Conservation (phyloP, 352 stramenopile genomes). For the Phytophthora agathidicida region DNA sequence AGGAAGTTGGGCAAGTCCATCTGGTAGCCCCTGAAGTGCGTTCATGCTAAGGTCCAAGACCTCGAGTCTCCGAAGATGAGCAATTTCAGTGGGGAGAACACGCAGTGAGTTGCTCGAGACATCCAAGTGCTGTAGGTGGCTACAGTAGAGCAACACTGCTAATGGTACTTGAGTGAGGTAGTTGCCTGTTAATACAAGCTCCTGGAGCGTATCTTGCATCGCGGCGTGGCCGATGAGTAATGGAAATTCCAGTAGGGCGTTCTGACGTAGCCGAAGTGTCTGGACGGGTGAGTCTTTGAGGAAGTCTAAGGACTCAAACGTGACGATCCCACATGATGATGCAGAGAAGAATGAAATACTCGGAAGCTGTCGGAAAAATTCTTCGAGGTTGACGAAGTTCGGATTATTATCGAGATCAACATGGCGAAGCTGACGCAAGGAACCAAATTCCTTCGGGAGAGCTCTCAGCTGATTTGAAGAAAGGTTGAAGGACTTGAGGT, state of each 20-base stretch:
- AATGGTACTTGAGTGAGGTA: constrained; percentile 42
- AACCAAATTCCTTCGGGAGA: constrained; percentile 48
- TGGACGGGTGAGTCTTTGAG: constrained; percentile 50
- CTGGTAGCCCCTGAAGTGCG: constrained; percentile 41
- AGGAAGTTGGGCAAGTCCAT: constrained; percentile 42
- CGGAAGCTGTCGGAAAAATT: constrained; percentile 42
- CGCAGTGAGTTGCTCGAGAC: constrained; percentile 56
- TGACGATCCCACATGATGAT: constrained; percentile 43
- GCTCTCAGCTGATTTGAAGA: constrained; percentile 50
- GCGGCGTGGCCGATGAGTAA: constrained; percentile 36
- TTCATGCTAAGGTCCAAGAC: constrained; percentile 54
- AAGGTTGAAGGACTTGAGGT: constrained; percentile 45
- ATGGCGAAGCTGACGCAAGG: constrained; percentile 27
- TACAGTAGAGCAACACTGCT: constrained; percentile 48
- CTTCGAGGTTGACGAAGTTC: constrained; percentile 40
- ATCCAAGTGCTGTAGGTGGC: constrained; percentile 42
- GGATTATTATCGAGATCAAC: constrained; percentile 54
- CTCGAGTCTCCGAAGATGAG: constrained; percentile 39
- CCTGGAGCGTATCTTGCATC: constrained; percentile 57
- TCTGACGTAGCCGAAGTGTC: constrained; percentile 43
- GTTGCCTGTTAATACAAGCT: constrained; percentile 48
- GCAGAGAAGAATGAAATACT: constrained; percentile 42
- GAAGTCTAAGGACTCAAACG: constrained; percentile 52
- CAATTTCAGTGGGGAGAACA: constrained; percentile 46
- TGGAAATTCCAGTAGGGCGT: constrained; percentile 50